Base-by-base conservation (phyloP, 2,329 filamentous ascomycete genomes). In the Zalaria sp. region DNA sequence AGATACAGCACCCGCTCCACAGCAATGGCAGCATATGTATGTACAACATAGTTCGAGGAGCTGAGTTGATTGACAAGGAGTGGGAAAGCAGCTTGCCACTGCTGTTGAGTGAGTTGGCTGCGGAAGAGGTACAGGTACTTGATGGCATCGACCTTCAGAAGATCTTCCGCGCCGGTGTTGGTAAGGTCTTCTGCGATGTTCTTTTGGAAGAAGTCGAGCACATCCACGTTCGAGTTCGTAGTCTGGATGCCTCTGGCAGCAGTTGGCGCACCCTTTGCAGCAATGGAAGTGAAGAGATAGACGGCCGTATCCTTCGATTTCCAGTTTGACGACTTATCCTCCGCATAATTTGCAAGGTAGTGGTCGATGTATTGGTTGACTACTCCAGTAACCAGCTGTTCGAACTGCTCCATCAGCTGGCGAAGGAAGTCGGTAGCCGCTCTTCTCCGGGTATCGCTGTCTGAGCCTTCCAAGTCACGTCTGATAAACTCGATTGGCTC, bases 401-500 rank as follows among this genome's bases (percentile, higher is more conserved):
- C 87, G 53, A 94, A 96, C 51, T 83, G 86, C 53, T 89, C 83
- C 56, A 94, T 81, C 37, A 98, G 72, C 56, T 87, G 83, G 47
- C 85, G 77, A 44, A 98, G 65, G 66, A 98, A 98, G 59, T 96
- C 91, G 1, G 89, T 96, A 1, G 93, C 88, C 34, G 91, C 89
- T 54, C 91, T 76, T 51, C 91, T 74, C 55, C 91, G 74, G 1
- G 91, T 98, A 58, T 96, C 91, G 42, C 83, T 93, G 61, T 98
- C 91, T 2, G 91, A 95, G 5, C 91, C 91, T 60, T 98, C 91
- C 38, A 98, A 69, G 61, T 98, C 91, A 54, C 87, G 77, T 48
- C 91, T 77, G 56, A 98, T 98, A 58, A 93, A 98, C 61, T 98
- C 91, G 50, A 98, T 98, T 0, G 91, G 91, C 66, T 98, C 93